Conservation (phyloP, 306 rosid species). For the Lithocarpus polystachyus region DNA sequence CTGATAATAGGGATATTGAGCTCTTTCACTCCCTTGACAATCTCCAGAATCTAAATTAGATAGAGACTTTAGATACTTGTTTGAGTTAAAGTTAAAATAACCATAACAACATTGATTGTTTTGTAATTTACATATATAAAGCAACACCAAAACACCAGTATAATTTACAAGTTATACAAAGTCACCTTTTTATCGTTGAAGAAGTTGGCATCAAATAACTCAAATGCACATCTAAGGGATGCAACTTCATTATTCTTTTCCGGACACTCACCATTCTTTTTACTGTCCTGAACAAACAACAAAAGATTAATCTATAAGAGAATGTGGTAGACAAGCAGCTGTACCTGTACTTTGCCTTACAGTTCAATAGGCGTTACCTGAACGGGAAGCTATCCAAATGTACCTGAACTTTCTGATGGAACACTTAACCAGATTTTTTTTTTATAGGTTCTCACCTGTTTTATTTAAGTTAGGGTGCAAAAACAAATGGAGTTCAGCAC, state of each 20-base stretch:
- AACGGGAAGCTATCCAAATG: slow-evolving; percentile 13
- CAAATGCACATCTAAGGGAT: slow-evolving; percentile 42
- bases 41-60: slow-evolving; percentile 44
- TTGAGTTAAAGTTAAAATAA: background rate
- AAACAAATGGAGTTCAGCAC: background rate
- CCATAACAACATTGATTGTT: background rate
- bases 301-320: background rate
- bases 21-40: slow-evolving; percentile 45
- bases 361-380: background rate
- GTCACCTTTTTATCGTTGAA: slow-evolving; percentile 51
- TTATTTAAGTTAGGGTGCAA: slow-evolving; percentile 17
- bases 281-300: slow-evolving; percentile 45
- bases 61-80: slow-evolving; percentile 7
- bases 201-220: slow-evolving; percentile 62
- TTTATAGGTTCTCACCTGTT: slow-evolving; percentile 39
- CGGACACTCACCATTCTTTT: slow-evolving; percentile 24
- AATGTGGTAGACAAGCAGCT: background rate
- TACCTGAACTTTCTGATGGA: slow-evolving; percentile 47
- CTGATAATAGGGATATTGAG: slow-evolving; percentile 49
- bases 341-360: too few relatives aligned
- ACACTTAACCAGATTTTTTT: slow-evolving; percentile 36
- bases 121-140: background rate
- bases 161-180: background rate
- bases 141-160: background rate
- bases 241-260: slow-evolving; percentile 16